Percentiles rank a stretch among this genome's conserved stretches.
phyloP scores from a whole-genome alignment of 1,284 basidiomycete species.

The Cutaneotrichosporon cavernicola region DNA sequence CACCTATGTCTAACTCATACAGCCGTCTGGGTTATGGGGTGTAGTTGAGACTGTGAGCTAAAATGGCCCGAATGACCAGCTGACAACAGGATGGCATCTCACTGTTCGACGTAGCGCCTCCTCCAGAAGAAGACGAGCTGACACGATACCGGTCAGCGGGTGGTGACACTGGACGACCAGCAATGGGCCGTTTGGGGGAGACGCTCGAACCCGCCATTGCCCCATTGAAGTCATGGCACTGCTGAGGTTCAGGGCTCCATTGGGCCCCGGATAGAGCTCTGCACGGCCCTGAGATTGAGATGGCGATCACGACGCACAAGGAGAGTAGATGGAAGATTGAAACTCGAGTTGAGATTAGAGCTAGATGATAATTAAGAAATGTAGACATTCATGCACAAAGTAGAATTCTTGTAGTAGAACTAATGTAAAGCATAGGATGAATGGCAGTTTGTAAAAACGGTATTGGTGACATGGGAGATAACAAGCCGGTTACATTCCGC shows the following conservation, averaged over 20 bases:
- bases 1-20: neutral
- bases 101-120: slow-evolving; percentile 39
- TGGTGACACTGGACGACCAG: slow-evolving; percentile 34
- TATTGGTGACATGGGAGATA: neutral
- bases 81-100: slow-evolving; percentile 40
- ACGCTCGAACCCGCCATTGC: slow-evolving; percentile 35
- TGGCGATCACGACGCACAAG: too few species aligned
- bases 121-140: slow-evolving; percentile 35
- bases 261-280: slow-evolving; percentile 4
- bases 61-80: neutral
- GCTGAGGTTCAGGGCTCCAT: neutral
- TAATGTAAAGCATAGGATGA: too few species aligned
- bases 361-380: neutral
- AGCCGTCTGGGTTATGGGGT: slow-evolving; percentile 44
- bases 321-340: too few species aligned
- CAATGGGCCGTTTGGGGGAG: slow-evolving; percentile 32
- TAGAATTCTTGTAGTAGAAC: too few species aligned
- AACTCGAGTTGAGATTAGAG: neutral
- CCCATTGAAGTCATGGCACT: slow-evolving; percentile 8
- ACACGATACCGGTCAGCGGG: slow-evolving; percentile 37
- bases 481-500: neutral
- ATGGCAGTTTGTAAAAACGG: too few species aligned
- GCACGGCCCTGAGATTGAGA: neutral
- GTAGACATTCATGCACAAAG: too few species aligned
- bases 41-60: slow-evolving; percentile 49